Conservation (phyloP, 129 eudicot genomes). For the Centella asiatica region DNA sequence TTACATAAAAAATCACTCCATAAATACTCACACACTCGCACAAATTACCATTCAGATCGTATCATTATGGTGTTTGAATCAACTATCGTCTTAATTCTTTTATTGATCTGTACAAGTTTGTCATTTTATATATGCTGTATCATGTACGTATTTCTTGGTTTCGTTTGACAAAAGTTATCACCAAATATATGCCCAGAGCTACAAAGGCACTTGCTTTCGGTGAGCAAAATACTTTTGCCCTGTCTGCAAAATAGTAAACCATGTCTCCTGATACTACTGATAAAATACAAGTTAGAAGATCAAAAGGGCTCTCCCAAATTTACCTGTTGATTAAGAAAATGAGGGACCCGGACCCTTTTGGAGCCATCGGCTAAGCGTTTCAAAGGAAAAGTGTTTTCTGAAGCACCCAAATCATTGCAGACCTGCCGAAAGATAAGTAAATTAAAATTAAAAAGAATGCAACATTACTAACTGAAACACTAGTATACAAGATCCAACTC, state of each 20-base stretch:
- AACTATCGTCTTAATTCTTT: too few relatives aligned
- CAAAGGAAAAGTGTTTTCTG: constrained; percentile 35
- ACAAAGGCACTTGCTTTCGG: too few relatives aligned
- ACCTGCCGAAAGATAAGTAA: constrained; percentile 46
- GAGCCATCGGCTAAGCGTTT: constrained; percentile 92
- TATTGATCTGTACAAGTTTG: too few relatives aligned
- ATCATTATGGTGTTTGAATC: too few relatives aligned
- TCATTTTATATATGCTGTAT: too few relatives aligned
- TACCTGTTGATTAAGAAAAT: constrained; percentile 59
- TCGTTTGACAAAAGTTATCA: too few relatives aligned
- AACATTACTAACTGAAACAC: not conserved
- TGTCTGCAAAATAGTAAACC: not conserved
- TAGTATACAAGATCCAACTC: not conserved
- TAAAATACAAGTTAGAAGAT: not conserved
- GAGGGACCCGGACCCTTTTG: constrained; percentile 71
- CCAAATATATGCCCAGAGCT: too few relatives aligned
- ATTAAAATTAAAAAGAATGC: not conserved
- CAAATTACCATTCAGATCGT: too few relatives aligned
- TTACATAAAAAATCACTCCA: too few relatives aligned
- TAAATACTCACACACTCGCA: too few relatives aligned
- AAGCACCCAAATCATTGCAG: constrained; percentile 22
- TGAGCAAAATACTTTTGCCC: not conserved
- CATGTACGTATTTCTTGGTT: too few relatives aligned
- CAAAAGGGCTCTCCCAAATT: not conserved
- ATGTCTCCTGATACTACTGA: too few relatives aligned